These are phyloP conservation scores for Mycena filopes DNA, from an alignment of 768 basidiomycete genomes.

Conservation along the genomic window DNA sequence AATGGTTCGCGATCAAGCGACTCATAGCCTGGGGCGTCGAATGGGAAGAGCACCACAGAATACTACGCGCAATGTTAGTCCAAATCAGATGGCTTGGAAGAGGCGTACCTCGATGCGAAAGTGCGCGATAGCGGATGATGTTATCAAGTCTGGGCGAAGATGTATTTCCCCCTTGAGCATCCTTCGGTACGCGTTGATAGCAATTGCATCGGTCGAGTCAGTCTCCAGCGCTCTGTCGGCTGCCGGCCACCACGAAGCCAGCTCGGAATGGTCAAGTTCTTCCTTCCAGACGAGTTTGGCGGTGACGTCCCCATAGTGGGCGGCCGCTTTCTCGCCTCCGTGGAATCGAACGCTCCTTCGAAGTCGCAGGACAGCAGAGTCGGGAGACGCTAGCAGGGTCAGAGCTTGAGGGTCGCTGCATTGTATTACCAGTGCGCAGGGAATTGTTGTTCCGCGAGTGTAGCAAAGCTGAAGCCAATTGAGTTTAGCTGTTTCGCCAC, in stretches of 20 bases:
- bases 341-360: constrained; percentile 41
- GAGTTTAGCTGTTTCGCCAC: constrained; percentile 2
- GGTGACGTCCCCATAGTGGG: constrained; percentile 15
- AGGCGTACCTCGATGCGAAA: constrained; percentile 50
- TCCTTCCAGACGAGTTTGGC: constrained; percentile 38
- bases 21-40: constrained; percentile 45
- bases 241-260: constrained; percentile 48
- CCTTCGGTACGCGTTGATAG: constrained; percentile 13
- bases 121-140: constrained; percentile 50
- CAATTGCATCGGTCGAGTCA: constrained; percentile 23
- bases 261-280: constrained; percentile 40
- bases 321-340: constrained; percentile 24
- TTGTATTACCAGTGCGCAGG: constrained; percentile 45
- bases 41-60: constrained; percentile 50
- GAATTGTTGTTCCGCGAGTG: constrained; percentile 53
- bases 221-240: constrained; percentile 23
- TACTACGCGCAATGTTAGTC: constrained; percentile 42
- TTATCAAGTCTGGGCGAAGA: constrained; percentile 46
- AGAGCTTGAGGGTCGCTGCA: constrained; percentile 48
- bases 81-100: background rate
- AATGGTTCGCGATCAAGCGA: constrained; percentile 39
- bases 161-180: constrained; percentile 51
- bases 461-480: constrained; percentile 47
- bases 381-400: constrained; percentile 47
- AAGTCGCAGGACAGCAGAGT: constrained; percentile 45